These are phyloP conservation scores for Cyclotella sp. DNA, from an alignment of 108 stramenopile genomes.

Conservation along the genomic window DNA sequence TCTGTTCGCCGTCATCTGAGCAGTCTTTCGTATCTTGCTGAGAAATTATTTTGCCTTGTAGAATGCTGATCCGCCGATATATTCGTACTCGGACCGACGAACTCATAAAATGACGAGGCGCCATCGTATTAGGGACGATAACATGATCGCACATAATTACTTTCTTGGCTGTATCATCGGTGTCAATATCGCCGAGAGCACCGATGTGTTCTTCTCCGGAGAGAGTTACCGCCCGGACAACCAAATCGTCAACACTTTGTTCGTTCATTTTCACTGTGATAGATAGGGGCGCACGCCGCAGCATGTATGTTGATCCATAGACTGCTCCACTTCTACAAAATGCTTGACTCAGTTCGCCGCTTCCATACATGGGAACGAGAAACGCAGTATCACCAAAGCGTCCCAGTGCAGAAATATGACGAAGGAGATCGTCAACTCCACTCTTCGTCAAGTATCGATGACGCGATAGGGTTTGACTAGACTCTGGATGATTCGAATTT, in stretches of 20 bases:
- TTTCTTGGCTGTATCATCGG: constrained; percentile 52
- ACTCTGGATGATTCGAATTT: not conserved
- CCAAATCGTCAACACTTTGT: not conserved
- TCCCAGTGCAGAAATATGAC: constrained; percentile 75
- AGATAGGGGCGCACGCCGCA: constrained; percentile 59
- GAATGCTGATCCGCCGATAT: constrained; percentile 61
- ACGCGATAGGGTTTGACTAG: not conserved
- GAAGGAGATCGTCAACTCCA: constrained; percentile 66
- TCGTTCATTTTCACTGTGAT: constrained; percentile 26
- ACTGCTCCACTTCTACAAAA: constrained; percentile 90
- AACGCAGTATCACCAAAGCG: constrained; percentile 84
- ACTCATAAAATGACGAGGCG: constrained; percentile 9
- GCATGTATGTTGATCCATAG: constrained; percentile 82
- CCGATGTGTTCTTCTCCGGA: constrained; percentile 36
- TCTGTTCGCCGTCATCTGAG: constrained; percentile 48
- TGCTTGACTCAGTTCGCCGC: constrained; percentile 81
- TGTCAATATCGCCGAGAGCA: constrained; percentile 29
- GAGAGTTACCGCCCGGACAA: constrained; percentile 29
- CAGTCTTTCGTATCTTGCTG: constrained; percentile 26
- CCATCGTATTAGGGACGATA: constrained; percentile 58
- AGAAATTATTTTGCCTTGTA: constrained; percentile 54
- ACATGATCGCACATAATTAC: constrained; percentile 61
- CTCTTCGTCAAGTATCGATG: constrained; percentile 42
- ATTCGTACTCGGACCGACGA: constrained; percentile 28
- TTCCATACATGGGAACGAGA: constrained; percentile 79